Evolutionary conservation across 371 early-diverging fungal genomes (phyloP).

Genomic region (Blastocladiella emersonii): DNA sequence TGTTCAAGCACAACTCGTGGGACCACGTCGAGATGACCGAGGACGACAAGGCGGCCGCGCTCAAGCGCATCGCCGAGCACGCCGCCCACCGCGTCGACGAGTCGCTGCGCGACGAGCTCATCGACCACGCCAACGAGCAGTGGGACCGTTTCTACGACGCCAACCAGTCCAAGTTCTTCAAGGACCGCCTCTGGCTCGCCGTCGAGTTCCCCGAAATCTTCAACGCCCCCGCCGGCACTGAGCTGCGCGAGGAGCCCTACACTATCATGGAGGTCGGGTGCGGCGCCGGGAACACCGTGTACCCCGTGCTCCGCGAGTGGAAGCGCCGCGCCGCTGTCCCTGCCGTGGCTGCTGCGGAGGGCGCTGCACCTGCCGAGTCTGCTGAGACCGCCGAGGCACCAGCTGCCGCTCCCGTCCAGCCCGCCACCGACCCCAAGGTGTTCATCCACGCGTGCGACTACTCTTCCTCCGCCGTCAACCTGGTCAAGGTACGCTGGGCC

Average conservation of each 20-base stretch:
- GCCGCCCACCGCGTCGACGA: constrained; percentile 13
- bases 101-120: constrained; percentile 18
- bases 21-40: constrained; percentile 70
- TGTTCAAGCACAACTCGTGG: constrained; percentile 70
- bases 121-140: constrained; percentile 22
- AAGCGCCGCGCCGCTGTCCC: constrained; percentile 7
- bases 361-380: too few species aligned
- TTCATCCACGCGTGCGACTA: constrained; percentile 50
- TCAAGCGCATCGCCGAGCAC: constrained; percentile 21
- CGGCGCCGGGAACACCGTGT: constrained; percentile 57
- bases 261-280: constrained; percentile 55
- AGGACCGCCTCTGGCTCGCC: constrained; percentile 51
- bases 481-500: constrained; percentile 24
- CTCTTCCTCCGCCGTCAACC: constrained; percentile 39
- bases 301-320: constrained; percentile 40
- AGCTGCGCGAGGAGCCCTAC: constrained; percentile 14
- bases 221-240: not conserved
- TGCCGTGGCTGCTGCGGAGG: not conserved
- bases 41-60: constrained; percentile 46
- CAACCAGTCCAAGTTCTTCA: constrained; percentile 49
- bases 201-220: constrained; percentile 61
- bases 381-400: too few species aligned
- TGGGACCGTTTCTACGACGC: constrained; percentile 51
- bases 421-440: constrained; percentile 10
- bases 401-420: not conserved